Conservation (phyloP, 352 stramenopile species). For the Phytopythium montanum region DNA sequence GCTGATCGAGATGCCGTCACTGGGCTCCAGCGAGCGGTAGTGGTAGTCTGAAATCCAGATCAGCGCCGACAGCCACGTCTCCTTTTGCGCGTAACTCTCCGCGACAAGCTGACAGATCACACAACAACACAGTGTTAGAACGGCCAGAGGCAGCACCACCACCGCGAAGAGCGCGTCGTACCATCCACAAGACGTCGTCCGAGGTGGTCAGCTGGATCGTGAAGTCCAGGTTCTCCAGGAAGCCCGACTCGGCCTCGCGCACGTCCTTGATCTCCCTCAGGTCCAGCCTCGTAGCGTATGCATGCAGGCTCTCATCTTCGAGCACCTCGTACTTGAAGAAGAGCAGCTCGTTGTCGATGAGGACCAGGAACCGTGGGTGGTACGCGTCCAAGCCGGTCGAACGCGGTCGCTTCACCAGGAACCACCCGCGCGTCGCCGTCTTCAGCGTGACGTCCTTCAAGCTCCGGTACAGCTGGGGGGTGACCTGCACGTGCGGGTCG, state of each 20-base stretch:
- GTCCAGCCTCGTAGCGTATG: conserved; percentile 64
- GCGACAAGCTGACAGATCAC: conserved; percentile 58
- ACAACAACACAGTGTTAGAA: conserved; percentile 13
- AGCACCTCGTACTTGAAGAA: conserved; percentile 88
- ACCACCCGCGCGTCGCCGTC: conserved; percentile 71
- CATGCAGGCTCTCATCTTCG: conserved; percentile 61
- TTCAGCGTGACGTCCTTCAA: conserved; percentile 75
- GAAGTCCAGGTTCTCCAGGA: conserved; percentile 81
- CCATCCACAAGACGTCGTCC: conserved; percentile 77
- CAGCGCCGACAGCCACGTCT: conserved; percentile 81
- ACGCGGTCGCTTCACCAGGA: conserved; percentile 77
- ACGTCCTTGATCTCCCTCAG: conserved; percentile 78
- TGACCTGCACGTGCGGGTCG: conserved; percentile 46
- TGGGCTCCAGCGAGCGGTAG: conserved; percentile 34
- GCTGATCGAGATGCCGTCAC: conserved; percentile 17
- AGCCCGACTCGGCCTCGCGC: conserved; percentile 73
- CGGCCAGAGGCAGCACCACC: conserved; percentile 13
- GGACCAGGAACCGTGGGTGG: conserved; percentile 79
- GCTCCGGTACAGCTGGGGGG: conserved; percentile 56
- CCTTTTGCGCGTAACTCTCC: conserved; percentile 76
- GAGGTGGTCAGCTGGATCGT: conserved; percentile 80
- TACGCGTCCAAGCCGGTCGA: conserved; percentile 70
- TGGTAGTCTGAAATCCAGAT: conserved; percentile 88
- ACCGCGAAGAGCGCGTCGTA: conserved; percentile 21
- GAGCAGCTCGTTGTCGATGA: conserved; percentile 71